Conservation (phyloP, 441 rosid genomes). For the Populus hybrid region DNA sequence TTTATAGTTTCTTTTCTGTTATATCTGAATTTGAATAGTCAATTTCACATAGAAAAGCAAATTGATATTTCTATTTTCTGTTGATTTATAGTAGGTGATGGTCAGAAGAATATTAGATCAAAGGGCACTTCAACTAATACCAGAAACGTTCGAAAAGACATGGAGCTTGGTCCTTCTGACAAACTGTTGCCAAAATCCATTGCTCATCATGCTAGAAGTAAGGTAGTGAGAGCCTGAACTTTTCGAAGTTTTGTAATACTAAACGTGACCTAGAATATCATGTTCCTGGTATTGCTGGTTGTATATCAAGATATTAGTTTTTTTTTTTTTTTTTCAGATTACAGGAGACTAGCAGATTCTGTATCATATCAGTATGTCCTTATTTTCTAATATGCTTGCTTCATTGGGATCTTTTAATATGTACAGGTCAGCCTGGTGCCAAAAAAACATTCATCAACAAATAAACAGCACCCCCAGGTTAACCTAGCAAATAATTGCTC, state of each 20-base stretch:
- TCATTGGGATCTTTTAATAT: slow-evolving; percentile 8
- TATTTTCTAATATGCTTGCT: slow-evolving; percentile 6
- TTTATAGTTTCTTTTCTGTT: neutral
- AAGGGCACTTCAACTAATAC: slow-evolving; percentile 33
- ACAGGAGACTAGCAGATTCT: slow-evolving; percentile 17
- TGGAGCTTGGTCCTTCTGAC: slow-evolving; percentile 40
- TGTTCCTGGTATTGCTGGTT: slow-evolving; percentile 1
- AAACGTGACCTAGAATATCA: neutral
- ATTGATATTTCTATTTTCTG: slow-evolving; percentile 2
- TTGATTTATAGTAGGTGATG: slow-evolving; percentile 34
- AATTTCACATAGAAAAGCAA: slow-evolving; percentile 7
- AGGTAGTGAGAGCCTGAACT: slow-evolving; percentile 47
- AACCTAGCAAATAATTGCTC: slow-evolving; percentile 29
- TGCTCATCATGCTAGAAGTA: slow-evolving; percentile 49
- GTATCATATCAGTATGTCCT: neutral
- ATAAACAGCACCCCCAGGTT: slow-evolving; percentile 27
- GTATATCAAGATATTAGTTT: slow-evolving; percentile 2
- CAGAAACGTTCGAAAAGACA: slow-evolving; percentile 32
- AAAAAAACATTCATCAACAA: slow-evolving; percentile 34
- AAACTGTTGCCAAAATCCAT: slow-evolving; percentile 44
- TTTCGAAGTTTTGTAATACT: neutral
- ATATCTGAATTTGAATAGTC: neutral
- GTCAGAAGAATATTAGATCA: slow-evolving; percentile 43
- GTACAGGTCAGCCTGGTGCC: slow-evolving; percentile 41
- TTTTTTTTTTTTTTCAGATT: neutral